Base-by-base conservation (phyloP, 257 asterid species). In the Fraxinus excelsior region DNA sequence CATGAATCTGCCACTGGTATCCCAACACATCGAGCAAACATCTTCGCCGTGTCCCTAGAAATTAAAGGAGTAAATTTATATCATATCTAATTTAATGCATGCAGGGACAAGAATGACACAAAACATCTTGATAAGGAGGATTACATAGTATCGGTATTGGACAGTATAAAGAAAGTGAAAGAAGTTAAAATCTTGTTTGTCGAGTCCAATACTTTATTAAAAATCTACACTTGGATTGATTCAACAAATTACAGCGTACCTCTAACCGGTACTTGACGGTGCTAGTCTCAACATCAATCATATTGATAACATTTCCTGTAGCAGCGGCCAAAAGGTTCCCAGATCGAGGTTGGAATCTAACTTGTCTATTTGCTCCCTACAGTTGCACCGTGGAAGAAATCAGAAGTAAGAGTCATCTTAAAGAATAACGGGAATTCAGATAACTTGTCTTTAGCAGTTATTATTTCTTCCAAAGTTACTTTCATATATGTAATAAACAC, bases 291-390 rank as follows among this genome's bases (percentile, higher is more conserved):
- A 84, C 74, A 42, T 86, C 86, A 74, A 89, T 69, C 42, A 86
- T 38, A 69, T 79, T 86, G 83, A 87, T 79, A 23, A 74, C 37
- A n/a, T 87, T 89, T 53, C 89, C 84, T 1, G 67, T 38, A 18
- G 85, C 80, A 40, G 85, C 80, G 32, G 94, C 94, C 80, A 84
- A 71, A 66, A 83, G 56, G 68, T 72, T 74, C 72, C 87, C 89
- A 0, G 8, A 46, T 38, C 51, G 85, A 29, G 90, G 85, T 76
- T 87, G 88, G 82, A 87, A 85, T 78, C 93, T 85, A 56, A 84
- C 84, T 74, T 72, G 84, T 75, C 44, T 76, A 53, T 83, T 81
- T 21, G 74, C 91, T 79, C 91, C 93, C 91, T 89, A 80, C 12
- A 70, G 74, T 85, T 51, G 37, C 72, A 67, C 74, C 70, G 42